These are phyloP conservation scores for Dipteronia sinensis DNA, from an alignment of 345 rosid genomes.

Conservation along the genomic window DNA sequence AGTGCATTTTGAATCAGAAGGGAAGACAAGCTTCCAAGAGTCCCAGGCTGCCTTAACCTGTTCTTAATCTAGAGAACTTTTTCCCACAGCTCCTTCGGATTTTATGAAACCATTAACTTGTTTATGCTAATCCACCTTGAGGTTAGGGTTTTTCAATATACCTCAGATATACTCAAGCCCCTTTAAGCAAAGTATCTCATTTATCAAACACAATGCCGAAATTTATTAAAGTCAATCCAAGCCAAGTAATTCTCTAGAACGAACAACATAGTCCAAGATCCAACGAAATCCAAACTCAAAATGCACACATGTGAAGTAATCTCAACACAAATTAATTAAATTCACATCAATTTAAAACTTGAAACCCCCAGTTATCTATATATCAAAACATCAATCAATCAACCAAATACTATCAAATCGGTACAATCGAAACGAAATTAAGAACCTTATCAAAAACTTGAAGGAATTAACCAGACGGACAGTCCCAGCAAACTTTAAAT, in stretches of 20 bases:
- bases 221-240: background rate
- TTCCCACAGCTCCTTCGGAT: no score
- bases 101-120: background rate
- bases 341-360: constrained; percentile 6
- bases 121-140: background rate
- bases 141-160: background rate
- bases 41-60: background rate
- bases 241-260: constrained; percentile 1
- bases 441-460: constrained; percentile 16
- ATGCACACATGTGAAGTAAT: background rate
- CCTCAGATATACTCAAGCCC: background rate
- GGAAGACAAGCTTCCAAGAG: background rate
- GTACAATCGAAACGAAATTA: background rate
- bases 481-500: constrained; percentile 30
- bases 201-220: background rate
- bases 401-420: constrained; percentile 4
- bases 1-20: background rate
- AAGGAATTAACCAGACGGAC: constrained; percentile 32
- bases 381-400: constrained; percentile 7
- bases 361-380: background rate
- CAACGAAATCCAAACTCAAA: background rate
- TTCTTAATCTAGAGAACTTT: background rate
- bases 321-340: background rate
- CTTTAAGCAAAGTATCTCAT: background rate
- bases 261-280: background rate